Evolutionary conservation across 148 eudicot genomes (phyloP).

Genomic region (Rhododendron ferrugineum): DNA sequence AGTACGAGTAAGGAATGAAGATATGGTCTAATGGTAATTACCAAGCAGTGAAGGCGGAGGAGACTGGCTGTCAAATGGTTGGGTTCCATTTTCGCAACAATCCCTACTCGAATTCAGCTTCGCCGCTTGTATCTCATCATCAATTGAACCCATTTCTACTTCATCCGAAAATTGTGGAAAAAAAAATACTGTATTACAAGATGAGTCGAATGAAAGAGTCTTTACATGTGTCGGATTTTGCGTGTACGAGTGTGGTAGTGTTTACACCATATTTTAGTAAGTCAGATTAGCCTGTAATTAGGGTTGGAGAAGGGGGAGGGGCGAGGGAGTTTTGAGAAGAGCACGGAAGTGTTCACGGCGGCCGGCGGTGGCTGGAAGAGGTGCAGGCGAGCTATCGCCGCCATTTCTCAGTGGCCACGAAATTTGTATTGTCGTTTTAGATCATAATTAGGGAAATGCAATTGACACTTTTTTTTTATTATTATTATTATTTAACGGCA

Average conservation of each 20-base stretch:
- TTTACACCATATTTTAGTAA: no score
- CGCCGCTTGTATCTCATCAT: background rate
- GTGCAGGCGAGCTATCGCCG: conserved; percentile 38
- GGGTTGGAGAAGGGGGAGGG: background rate
- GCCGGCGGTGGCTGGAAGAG: conserved; percentile 31
- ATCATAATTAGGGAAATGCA: no score
- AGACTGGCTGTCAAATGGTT: background rate
- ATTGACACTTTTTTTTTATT: no score
- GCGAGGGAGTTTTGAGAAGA: conserved; percentile 14
- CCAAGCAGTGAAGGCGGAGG: background rate
- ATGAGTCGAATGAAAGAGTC: no score
- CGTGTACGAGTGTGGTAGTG: background rate
- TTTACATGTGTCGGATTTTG: no score
- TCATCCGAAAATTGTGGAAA: background rate
- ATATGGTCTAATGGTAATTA: no score
- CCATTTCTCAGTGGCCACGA: conserved; percentile 3
- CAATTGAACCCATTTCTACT: background rate
- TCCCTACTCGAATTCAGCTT: background rate
- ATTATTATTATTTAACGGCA: no score
- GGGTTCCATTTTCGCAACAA: background rate
- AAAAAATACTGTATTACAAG: no score
- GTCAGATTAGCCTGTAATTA: background rate
- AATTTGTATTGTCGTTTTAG: background rate
- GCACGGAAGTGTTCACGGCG: conserved; percentile 15
- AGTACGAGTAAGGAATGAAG: no score